Base-by-base conservation (phyloP, 106 monocot genomes). In the Hemerocallis citrina region DNA sequence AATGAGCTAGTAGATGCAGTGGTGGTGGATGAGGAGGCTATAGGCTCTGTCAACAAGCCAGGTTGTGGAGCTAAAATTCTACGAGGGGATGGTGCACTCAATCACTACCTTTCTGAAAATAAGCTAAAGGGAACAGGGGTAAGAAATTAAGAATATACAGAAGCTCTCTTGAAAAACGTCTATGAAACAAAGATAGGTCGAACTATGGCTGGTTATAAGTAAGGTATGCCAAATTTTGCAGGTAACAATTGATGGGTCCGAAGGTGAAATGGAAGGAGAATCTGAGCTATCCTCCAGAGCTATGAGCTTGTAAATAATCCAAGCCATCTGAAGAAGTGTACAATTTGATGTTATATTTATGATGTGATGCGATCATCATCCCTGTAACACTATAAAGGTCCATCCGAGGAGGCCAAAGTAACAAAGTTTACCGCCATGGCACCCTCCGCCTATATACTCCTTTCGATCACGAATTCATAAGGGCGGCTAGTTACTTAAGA, bases 21-120 rank as follows among this genome's bases (percentile, higher is more conserved):
- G 2, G 70, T 91, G 32, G 85, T 91, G 23, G 85, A 91, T 59
- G 85, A 79, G 25, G 85, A 79, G 31, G 69, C 82, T 31, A 65
- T 85, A 51, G 85, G 77, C 30, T 65, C 74, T 14, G 32, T 60
- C 23, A 64, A 84, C 24, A 55, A 40, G 45, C 72, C 34, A 28
- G 89, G 89, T 1, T 64, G 63, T 68, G 90, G 85, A 37, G 90
- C 90, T 22, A 91, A 85, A 71, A 74, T 85, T 50, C 82, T 91
- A 25, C 72, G 77, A 7, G 90, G 90, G 3, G 82, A 91, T 60
- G 79, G 79, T 33, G 81, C 82, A 29, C 50, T 91, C 37, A 70
- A 82, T 6, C 68, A 31, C 8, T 91, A 91, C 64, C 64, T 91
- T 61, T 76, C 79, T 13, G 48, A 77, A 43, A 69, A 69, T 17